A percentile compares a stretch with the other conserved stretches of the same genome.
Evolutionary conservation across 2,329 filamentous ascomycete species (phyloP).

Genomic region (Colletotrichum cereale): DNA sequence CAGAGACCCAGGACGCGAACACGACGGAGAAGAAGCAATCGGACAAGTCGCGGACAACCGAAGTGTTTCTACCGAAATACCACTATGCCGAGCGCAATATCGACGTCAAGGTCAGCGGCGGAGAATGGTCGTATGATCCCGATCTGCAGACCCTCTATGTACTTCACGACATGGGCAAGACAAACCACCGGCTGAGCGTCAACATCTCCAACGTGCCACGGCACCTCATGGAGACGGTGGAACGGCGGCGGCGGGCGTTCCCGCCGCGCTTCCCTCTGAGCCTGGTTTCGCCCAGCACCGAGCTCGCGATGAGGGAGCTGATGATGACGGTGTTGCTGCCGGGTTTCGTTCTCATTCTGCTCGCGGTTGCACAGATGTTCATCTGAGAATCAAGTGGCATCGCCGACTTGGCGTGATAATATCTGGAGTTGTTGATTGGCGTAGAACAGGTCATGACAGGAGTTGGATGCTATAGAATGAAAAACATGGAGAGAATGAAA

Average conservation of each 20-base stretch:
- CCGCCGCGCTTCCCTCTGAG: slow-evolving; percentile 33
- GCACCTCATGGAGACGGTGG: slow-evolving; percentile 42
- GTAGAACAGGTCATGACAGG: no score
- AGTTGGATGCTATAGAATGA: not conserved
- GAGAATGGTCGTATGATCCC: slow-evolving; percentile 48
- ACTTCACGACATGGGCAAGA: slow-evolving; percentile 35
- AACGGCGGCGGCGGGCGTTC: slow-evolving; percentile 28
- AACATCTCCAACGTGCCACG: slow-evolving; percentile 43
- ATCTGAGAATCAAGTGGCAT: not conserved
- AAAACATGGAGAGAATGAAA: not conserved
- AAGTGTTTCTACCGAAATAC: slow-evolving; percentile 55
- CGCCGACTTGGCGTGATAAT: not conserved
- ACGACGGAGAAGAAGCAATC: slow-evolving; percentile 10
- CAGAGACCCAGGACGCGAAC: not conserved
- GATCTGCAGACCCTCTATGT: slow-evolving; percentile 49
- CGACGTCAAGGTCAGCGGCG: slow-evolving; percentile 46
- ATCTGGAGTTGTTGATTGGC: not conserved
- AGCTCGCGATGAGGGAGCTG: slow-evolving; percentile 33
- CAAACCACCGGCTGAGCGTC: slow-evolving; percentile 43
- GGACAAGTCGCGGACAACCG: slow-evolving; percentile 49
- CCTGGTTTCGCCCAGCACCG: slow-evolving; percentile 16
- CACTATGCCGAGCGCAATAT: slow-evolving; percentile 51
- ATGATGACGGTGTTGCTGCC: slow-evolving; percentile 24
- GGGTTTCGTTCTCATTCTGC: slow-evolving; percentile 3
- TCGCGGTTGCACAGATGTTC: slow-evolving; percentile 18